Evolutionary conservation across 179 eudicot species (phyloP).

Genomic region (Silene coronaria): DNA sequence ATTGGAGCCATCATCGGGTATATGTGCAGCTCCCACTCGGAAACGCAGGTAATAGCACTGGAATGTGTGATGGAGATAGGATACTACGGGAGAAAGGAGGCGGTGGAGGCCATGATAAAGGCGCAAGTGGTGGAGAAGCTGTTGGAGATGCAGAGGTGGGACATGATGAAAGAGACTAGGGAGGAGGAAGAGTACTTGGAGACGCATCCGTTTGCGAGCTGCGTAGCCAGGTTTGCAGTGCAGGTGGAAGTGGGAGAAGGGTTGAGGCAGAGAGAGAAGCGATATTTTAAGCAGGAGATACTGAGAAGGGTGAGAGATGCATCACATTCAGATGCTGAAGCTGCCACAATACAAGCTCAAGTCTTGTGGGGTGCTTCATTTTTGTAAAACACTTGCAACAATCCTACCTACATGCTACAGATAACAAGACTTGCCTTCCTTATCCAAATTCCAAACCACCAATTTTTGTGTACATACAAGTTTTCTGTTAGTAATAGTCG

Average conservation of each 20-base stretch:
- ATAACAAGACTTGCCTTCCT: too few species aligned
- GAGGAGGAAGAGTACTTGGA: conserved; percentile 40
- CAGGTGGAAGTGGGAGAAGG: conserved; percentile 92
- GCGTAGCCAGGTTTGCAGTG: conserved; percentile 84
- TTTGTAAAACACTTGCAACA: too few species aligned
- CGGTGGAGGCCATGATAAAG: conserved; percentile 66
- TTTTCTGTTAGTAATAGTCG: too few species aligned
- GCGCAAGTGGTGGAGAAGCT: conserved; percentile 47
- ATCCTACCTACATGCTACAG: too few species aligned
- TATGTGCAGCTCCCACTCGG: conserved; percentile 17
- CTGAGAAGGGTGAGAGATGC: conserved; percentile 55
- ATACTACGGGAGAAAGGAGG: conserved; percentile 79
- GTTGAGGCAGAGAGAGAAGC: conserved; percentile 73
- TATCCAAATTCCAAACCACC: too few species aligned
- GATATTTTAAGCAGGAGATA: conserved; percentile 64
- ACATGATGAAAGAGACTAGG: conserved; percentile 50
- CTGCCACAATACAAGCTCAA: conserved; percentile 77
- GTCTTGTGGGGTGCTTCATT: conserved; percentile 81
- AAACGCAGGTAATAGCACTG: conserved; percentile 33
- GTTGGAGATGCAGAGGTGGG: conserved; percentile 65
- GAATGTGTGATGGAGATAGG: conserved; percentile 74
- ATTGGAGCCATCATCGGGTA: conserved; percentile 38
- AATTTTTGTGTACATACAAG: neutral
- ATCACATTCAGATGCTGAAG: conserved; percentile 59
- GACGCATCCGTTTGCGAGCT: conserved; percentile 61